Conservation (phyloP, 805 yeast genomes). For the Candida xyloterini region DNA sequence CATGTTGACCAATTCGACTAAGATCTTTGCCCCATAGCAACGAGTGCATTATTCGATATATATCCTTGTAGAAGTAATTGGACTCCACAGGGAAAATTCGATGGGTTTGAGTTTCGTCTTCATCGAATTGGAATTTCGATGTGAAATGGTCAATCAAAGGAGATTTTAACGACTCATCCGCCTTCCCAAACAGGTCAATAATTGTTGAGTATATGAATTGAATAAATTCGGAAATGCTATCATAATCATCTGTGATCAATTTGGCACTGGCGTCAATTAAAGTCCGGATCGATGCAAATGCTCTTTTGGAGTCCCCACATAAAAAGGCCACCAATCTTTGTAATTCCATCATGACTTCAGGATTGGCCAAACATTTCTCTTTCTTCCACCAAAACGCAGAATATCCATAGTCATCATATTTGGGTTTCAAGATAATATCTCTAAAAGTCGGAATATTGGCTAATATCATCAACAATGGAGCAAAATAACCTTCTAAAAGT, state of each 20-base stretch:
- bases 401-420: slow-evolving; percentile 36
- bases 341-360: slow-evolving; percentile 34
- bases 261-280: slow-evolving; percentile 32
- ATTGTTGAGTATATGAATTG: slow-evolving; percentile 23
- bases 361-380: slow-evolving; percentile 26
- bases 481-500: slow-evolving; percentile 38
- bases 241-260: slow-evolving; percentile 27
- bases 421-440: slow-evolving; percentile 29
- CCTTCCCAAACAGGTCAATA: slow-evolving; percentile 18
- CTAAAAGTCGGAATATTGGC: slow-evolving; percentile 37
- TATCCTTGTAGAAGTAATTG: slow-evolving; percentile 26
- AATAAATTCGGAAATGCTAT: slow-evolving; percentile 29
- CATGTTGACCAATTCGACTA: slow-evolving; percentile 21
- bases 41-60: slow-evolving; percentile 35
- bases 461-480: slow-evolving; percentile 40
- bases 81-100: slow-evolving; percentile 35
- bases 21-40: slow-evolving; percentile 32
- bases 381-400: slow-evolving; percentile 40
- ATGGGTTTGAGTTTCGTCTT: slow-evolving; percentile 16
- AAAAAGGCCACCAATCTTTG: slow-evolving; percentile 40
- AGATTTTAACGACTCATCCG: slow-evolving; percentile 12
- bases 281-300: slow-evolving; percentile 37
- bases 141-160: slow-evolving; percentile 20
- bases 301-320: slow-evolving; percentile 33
- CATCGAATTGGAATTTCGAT: slow-evolving; percentile 15